Conservation (phyloP, 805 yeast species). For the Ogataea thermomethanolica region DNA sequence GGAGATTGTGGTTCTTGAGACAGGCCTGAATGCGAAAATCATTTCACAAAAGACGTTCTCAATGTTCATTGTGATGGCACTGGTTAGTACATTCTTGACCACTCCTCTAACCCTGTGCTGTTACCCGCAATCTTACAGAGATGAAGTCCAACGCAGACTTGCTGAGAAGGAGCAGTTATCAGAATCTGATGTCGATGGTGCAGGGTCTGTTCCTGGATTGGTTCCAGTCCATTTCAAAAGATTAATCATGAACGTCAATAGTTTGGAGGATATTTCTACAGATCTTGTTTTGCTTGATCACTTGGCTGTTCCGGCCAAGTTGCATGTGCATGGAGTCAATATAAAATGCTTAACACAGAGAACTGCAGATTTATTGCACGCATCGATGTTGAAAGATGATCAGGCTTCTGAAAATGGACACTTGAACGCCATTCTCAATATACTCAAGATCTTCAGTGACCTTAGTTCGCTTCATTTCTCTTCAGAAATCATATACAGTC, state of each 20-base stretch:
- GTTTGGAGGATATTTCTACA: constrained; percentile 30
- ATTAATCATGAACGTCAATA: constrained; percentile 26
- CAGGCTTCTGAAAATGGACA: constrained; percentile 25
- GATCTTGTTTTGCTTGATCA: constrained; percentile 30
- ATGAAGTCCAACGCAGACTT: constrained; percentile 38
- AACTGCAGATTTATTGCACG: constrained; percentile 66
- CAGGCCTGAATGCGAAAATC: constrained; percentile 70
- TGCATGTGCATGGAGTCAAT: constrained; percentile 48
- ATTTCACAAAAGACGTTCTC: constrained; percentile 63
- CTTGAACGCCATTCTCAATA: constrained; percentile 36
- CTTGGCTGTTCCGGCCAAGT: constrained; percentile 21
- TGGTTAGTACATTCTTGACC: constrained; percentile 73
- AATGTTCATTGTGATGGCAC: constrained; percentile 82
- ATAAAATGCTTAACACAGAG: constrained; percentile 60
- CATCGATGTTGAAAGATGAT: constrained; percentile 40
- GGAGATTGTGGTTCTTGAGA: constrained; percentile 72
- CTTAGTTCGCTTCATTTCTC: constrained; percentile 28
- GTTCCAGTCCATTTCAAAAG: constrained; percentile 21
- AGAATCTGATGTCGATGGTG: constrained; percentile 31
- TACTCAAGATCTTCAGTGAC: constrained; percentile 32
- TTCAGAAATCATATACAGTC: constrained; percentile 31
- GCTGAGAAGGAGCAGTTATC: constrained; percentile 16
- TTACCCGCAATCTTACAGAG: constrained; percentile 63
- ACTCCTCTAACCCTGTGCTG: constrained; percentile 64
- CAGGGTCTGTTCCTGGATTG: constrained; percentile 25